Percentiles rank a stretch among this genome's conserved stretches.
phyloP scores from a whole-genome alignment of 1,139 yeast species.

The Waltiozyma sp. region DNA sequence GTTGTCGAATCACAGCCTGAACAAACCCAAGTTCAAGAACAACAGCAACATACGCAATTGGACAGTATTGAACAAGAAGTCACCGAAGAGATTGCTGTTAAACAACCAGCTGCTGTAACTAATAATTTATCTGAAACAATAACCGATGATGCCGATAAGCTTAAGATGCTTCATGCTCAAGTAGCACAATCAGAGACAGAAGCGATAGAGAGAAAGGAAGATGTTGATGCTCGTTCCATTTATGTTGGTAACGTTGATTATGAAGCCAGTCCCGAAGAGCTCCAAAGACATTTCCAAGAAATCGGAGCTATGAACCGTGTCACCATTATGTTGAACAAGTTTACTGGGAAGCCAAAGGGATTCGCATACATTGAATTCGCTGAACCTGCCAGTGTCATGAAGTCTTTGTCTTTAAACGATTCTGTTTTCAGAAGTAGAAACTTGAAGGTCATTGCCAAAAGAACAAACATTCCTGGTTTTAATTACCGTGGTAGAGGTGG shows the following conservation, averaged over 20 bases:
- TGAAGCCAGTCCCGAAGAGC: constrained; percentile 66
- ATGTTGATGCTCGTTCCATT: constrained; percentile 66
- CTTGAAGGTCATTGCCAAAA: constrained; percentile 60
- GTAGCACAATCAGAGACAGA: constrained; percentile 10
- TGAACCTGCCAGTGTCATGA: constrained; percentile 47
- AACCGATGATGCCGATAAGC: not conserved
- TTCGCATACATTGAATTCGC: constrained; percentile 78
- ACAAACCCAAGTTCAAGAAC: not conserved
- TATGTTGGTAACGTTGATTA: constrained; percentile 86
- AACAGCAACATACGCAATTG: not conserved
- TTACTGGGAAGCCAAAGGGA: constrained; percentile 75
- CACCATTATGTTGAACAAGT: constrained; percentile 63
- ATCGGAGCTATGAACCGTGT: constrained; percentile 79
- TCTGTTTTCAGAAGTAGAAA: constrained; percentile 55
- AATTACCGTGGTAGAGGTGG: constrained; percentile 31
- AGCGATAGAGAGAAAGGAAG: constrained; percentile 37
- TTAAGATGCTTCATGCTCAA: not conserved
- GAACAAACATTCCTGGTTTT: constrained; percentile 73
- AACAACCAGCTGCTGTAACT: not conserved
- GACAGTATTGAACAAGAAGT: not conserved
- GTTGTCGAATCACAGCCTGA: not conserved
- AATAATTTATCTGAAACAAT: not conserved
- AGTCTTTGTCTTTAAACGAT: constrained; percentile 62
- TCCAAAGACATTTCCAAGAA: constrained; percentile 64
- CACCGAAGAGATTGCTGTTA: not conserved